A percentile compares a stretch with the other conserved stretches of the same genome.
Conservation (phyloP, 495 filamentous ascomycete genomes). For the Hypoxylon trugodes region DNA sequence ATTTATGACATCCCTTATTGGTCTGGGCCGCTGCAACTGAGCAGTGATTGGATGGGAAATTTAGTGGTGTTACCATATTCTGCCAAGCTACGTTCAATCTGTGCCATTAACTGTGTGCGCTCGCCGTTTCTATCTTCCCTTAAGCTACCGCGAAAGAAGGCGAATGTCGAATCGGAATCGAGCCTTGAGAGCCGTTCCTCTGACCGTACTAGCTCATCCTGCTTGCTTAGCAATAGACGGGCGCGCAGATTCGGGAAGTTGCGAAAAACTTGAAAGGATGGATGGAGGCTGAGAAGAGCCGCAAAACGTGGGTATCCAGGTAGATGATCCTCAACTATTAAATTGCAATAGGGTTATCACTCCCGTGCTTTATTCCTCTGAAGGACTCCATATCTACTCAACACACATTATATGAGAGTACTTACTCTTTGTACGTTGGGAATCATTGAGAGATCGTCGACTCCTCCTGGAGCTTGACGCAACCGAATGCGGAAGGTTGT, state of each 20-base stretch:
- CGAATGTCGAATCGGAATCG: background rate
- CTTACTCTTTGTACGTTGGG: no score
- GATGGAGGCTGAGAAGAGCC: background rate
- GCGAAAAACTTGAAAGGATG: background rate
- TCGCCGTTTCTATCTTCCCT: background rate
- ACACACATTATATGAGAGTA: no score
- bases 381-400: no score
- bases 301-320: constrained; percentile 1
- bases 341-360: no score
- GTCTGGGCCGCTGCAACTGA: background rate
- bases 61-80: background rate
- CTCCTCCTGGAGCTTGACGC: no score
- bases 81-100: background rate
- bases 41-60: background rate
- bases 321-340: constrained; percentile 8
- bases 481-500: no score
- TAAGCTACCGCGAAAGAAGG: background rate
- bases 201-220: background rate
- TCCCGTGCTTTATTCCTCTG: no score
- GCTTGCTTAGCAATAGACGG: background rate
- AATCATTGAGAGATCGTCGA: no score
- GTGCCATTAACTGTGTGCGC: background rate
- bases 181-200: background rate
- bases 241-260: background rate
- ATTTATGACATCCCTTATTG: background rate